phyloP scores from a whole-genome alignment of 805 yeast genomes.

The Lipomyces lipofer region DNA sequence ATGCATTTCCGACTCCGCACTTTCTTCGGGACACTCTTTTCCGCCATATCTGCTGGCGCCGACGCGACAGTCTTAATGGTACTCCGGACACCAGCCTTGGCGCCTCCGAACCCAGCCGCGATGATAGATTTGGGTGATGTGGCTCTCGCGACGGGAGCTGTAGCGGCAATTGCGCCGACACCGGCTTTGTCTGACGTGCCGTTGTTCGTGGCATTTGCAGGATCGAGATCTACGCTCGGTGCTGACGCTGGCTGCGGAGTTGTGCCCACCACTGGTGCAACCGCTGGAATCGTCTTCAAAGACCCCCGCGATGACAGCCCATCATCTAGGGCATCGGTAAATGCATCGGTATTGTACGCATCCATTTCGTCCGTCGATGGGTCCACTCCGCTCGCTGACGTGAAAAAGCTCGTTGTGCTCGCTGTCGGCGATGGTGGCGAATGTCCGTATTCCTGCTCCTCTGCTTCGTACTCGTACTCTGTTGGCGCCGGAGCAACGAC shows the following conservation, averaged over 20 bases:
- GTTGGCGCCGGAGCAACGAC: slow-evolving; percentile 1
- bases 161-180: slow-evolving; percentile 6
- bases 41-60: slow-evolving; percentile 1
- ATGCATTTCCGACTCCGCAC: slow-evolving; percentile 4
- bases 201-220: background rate
- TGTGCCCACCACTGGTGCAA: slow-evolving; percentile 2
- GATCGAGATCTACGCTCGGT: background rate
- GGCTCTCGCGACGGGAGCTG: background rate
- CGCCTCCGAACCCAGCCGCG: background rate
- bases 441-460: background rate
- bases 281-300: slow-evolving; percentile 17
- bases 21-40: background rate
- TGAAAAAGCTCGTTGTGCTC: slow-evolving; percentile 22
- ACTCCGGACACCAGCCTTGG: background rate
- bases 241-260: background rate
- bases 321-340: slow-evolving; percentile 11
- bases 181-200: background rate
- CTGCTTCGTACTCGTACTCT: background rate
- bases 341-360: slow-evolving; percentile 16
- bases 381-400: slow-evolving; percentile 9
- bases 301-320: slow-evolving; percentile 12
- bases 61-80: too few relatives aligned
- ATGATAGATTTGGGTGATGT: background rate
- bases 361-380: slow-evolving; percentile 13
- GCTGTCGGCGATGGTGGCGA: slow-evolving; percentile 25